Evolutionary conservation across 2,329 filamentous ascomycete species (phyloP).

Genomic region (Westerdykella aurantiaca): DNA sequence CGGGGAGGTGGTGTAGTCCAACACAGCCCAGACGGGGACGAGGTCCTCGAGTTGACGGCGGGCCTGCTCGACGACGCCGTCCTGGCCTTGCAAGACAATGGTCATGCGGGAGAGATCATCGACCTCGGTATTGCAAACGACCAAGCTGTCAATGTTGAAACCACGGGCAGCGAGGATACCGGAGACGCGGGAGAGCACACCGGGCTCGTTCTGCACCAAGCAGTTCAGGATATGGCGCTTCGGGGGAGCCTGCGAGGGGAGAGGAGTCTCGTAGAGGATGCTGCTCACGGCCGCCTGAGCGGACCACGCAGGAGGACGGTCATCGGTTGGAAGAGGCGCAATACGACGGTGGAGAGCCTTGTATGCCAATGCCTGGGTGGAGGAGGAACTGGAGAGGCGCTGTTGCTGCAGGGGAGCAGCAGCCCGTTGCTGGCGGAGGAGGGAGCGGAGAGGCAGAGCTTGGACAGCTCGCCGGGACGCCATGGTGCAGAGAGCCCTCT

Average conservation of each 20-base stretch:
- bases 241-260: constrained; percentile 72
- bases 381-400: constrained; percentile 50
- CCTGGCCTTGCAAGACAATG: constrained; percentile 92
- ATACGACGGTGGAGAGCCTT: constrained; percentile 92
- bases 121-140: constrained; percentile 97
- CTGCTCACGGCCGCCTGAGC: constrained; percentile 93
- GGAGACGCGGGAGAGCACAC: constrained; percentile 91
- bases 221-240: constrained; percentile 98
- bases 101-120: constrained; percentile 97
- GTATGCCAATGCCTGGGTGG: constrained; percentile 92
- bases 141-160: constrained; percentile 98
- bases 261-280: constrained; percentile 96
- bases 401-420: constrained; percentile 24
- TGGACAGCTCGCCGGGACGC: constrained; percentile 39
- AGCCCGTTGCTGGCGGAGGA: constrained; percentile 25
- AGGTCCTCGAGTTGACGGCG: constrained; percentile 91
- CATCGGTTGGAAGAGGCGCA: constrained; percentile 71
- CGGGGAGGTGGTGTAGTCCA: constrained; percentile 89
- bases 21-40: constrained; percentile 94
- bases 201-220: constrained; percentile 96
- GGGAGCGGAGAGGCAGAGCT: constrained; percentile 34
- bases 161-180: constrained; percentile 92
- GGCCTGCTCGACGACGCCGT: constrained; percentile 95
- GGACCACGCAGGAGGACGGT: constrained; percentile 72
- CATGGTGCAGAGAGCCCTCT: constrained; percentile 28